Evolutionary conservation across 805 yeast genomes (phyloP), one percentile per base, ranked within the genome.

Genomic region (Kodamaea leandrae): DNA sequence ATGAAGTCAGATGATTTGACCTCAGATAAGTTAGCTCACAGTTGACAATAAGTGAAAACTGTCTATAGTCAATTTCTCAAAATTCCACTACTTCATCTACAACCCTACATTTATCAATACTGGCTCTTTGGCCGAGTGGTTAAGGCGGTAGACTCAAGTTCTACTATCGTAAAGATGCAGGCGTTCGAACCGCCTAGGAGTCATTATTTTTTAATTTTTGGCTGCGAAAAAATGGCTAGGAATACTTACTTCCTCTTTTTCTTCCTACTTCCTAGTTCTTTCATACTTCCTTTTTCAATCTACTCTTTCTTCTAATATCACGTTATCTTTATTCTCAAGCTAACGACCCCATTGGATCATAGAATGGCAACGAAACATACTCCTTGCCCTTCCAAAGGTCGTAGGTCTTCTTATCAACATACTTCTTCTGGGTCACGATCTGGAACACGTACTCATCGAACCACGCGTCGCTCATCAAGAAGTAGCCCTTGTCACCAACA

Each of bases 281-380:
- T n/a, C n/a, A n/a, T n/a, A n/a, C n/a, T n/a, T n/a, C n/a, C n/a
- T n/a, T n/a, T n/a, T n/a, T n/a, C n/a, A n/a, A n/a, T n/a, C n/a
- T 21, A 7, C 24, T 21, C 24, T 7, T 21, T 21, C 24, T 21
- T 21, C 24, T 7, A 7, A 21, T 21, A n/a, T n/a, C n/a, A n/a
- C n/a, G n/a, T n/a, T n/a, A n/a, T n/a, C n/a, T n/a, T n/a, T n/a
- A n/a, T n/a, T n/a, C 13, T 24, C 46, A 65, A 24, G 73, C 73
- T 47, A 68, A 66, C 7, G 72, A 58, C 16, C 73, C 72, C 71
- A 68, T 61, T 12, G 73, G 73, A 40, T 68, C 74, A 43, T 54
- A 66, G 52, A 48, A 66, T 12, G 74, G 74, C 46, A 68, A 60
- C 16, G 49, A 57, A 19, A 25, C 44, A 49, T 44, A 66, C 8